Evolutionary conservation across 2,329 filamentous ascomycete species (phyloP).

Genomic region (Drechslerella stenobrocha): DNA sequence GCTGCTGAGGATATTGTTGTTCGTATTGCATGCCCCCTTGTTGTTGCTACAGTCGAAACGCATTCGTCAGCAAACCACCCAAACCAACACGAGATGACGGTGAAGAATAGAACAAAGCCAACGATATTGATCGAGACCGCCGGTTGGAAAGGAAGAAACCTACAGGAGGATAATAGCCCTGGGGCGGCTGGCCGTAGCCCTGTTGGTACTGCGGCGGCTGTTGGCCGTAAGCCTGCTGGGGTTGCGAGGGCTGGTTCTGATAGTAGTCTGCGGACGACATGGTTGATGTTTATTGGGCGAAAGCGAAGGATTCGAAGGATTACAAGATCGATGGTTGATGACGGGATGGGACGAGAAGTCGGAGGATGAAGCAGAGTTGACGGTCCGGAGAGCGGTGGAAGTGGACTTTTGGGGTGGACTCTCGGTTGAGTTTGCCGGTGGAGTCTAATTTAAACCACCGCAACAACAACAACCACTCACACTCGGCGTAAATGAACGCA

Average conservation of each 20-base stretch:
- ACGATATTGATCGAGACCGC: too few relatives aligned
- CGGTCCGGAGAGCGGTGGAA: too few relatives aligned
- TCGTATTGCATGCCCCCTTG: conserved; percentile 45
- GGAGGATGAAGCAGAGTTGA: neutral
- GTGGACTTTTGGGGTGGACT: neutral
- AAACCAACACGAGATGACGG: neutral
- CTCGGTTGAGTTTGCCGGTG: neutral
- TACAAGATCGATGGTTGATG: neutral
- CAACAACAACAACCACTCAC: too few relatives aligned
- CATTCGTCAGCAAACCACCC: conserved; percentile 10
- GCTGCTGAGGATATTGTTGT: too few relatives aligned
- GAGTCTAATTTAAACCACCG: conserved; percentile 3
- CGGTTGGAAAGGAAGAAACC: too few relatives aligned
- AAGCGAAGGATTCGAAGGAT: neutral
- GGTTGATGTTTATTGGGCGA: conserved; percentile 7
- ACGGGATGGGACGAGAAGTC: neutral
- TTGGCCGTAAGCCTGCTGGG: conserved; percentile 25
- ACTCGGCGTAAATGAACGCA: neutral
- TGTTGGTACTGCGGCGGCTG: conserved; percentile 41
- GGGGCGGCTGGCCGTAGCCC: conserved; percentile 41
- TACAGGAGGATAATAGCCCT: conserved; percentile 46
- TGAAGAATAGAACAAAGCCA: too few relatives aligned
- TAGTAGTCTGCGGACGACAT: conserved; percentile 46
- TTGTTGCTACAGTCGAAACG: conserved; percentile 11
- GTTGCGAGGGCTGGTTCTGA: conserved; percentile 37